Evolutionary conservation across 2,329 filamentous ascomycete species (phyloP), one percentile per base, ranked within the genome.

Genomic region (Hymenotorrendiella dingleyae): DNA sequence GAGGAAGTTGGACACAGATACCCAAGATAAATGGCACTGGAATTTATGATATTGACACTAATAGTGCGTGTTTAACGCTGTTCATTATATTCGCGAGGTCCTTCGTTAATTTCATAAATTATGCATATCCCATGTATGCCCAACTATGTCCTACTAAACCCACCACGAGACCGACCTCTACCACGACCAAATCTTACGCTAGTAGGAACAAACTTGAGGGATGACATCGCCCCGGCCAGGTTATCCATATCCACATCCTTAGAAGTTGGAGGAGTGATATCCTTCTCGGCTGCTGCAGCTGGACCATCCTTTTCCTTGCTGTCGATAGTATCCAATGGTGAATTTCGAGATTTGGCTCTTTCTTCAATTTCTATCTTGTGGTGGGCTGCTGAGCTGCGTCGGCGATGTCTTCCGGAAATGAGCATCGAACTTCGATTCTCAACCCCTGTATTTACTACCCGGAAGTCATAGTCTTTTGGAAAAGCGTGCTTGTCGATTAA

Each of bases 401-500:
- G 68, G 44, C 67, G 67, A 51, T 72, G 69, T 5, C 68, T 65
- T 9, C 66, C 63, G n/a, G 82, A 74, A 36, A 78, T 70, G 10
- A 97, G 70, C 65, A 98, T 79, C 14, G 88, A 94, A 32, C 73
- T 80, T 39, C 86, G 78, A 36, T 83, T 83, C 58, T 96, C 91
- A 47, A 96, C 86, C n/a, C 93, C 93, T 48, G 87, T 80, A 52
- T 89, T 86, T 3, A 94, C 84, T 40, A 97, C 78, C 37, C 80
- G 79, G 57, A 94, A 95, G 64, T 94, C 91, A 66, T 89, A 95
- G 56, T 86, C 85, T 60, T 78, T 80, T 9, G 90, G 91, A 60
- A 93, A 98, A 67, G 83, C 76, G 64, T 98, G 93, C 67, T 95
- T 96, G 69, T 95, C 90, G 53, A 95, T 87, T 52, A 95, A 72